These are phyloP conservation scores for Fusarium sp. DNA, from an alignment of 2,329 filamentous ascomycete genomes.

Conservation along the genomic window DNA sequence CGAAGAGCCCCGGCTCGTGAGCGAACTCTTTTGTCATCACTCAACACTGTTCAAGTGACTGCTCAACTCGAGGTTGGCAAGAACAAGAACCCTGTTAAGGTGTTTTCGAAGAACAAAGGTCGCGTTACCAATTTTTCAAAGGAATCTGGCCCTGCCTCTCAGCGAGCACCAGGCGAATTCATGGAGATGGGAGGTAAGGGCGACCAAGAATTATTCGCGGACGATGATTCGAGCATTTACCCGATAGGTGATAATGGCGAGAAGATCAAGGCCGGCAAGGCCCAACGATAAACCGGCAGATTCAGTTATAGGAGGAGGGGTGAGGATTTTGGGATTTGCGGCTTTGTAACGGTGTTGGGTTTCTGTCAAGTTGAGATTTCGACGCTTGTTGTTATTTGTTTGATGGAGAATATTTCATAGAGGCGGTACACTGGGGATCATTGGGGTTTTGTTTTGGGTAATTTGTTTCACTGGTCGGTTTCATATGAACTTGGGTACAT, in stretches of 20 bases:
- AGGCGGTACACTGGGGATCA: conserved; percentile 19
- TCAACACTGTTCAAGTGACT: conserved; percentile 79
- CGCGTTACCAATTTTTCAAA: conserved; percentile 58
- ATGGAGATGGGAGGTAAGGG: conserved; percentile 88
- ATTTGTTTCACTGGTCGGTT: conserved; percentile 8
- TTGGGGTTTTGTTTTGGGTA: conserved; percentile 17
- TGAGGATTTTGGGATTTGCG: not conserved
- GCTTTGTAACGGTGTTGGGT: conserved; percentile 25
- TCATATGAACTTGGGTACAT: conserved; percentile 3
- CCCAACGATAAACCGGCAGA: conserved; percentile 30
- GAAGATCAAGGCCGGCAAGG: conserved; percentile 52
- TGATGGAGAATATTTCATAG: conserved; percentile 26
- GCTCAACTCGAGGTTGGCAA: conserved; percentile 69
- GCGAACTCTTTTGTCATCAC: conserved; percentile 84
- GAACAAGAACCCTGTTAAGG: conserved; percentile 75
- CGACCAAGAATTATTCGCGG: conserved; percentile 81
- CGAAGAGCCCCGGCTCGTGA: conserved; percentile 85
- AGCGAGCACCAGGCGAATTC: conserved; percentile 81
- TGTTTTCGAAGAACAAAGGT: conserved; percentile 79
- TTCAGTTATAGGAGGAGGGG: conserved; percentile 7
- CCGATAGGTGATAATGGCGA: conserved; percentile 52
- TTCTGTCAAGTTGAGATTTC: conserved; percentile 5
- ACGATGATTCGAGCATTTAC: conserved; percentile 71
- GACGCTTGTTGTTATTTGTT: conserved; percentile 16
- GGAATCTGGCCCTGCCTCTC: conserved; percentile 77